A percentile compares a stretch with the other conserved stretches of the same genome.
Conservation (phyloP, 2,329 filamentous ascomycete genomes). For the Paracoccidioides lutzii region DNA sequence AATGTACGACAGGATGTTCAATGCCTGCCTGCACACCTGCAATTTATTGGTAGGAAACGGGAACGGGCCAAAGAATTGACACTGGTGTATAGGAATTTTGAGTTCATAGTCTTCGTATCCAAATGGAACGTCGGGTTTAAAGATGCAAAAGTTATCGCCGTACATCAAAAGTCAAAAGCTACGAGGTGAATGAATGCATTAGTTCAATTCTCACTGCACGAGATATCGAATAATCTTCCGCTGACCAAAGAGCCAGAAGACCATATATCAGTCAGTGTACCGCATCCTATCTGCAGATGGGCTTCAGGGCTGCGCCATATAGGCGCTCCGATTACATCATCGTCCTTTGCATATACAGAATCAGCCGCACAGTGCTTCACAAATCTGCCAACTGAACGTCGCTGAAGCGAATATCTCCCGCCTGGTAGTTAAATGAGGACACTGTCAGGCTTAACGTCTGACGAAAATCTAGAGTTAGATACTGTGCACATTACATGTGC, state of each 20-base stretch:
- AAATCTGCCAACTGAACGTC: constrained; percentile 16
- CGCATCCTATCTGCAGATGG: constrained; percentile 14
- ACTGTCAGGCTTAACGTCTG: constrained; percentile 17
- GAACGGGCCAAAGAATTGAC: constrained; percentile 7
- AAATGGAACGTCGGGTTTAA: background rate
- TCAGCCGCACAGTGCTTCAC: constrained; percentile 11
- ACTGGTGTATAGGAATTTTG: constrained; percentile 2
- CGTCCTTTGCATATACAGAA: constrained; percentile 10
- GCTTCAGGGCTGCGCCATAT: constrained; percentile 17
- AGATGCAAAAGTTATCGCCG: constrained; percentile 6
- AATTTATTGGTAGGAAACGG: background rate
- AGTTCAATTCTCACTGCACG: background rate
- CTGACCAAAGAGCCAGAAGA: constrained; percentile 16
- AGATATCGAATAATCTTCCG: background rate
- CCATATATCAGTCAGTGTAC: constrained; percentile 19
- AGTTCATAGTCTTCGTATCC: constrained; percentile 6
- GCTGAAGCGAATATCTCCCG: constrained; percentile 9
- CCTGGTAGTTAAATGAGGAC: constrained; percentile 14
- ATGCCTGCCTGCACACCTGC: background rate
- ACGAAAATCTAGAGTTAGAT: background rate
- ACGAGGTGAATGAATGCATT: background rate
- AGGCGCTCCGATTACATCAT: constrained; percentile 12
- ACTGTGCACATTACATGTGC: constrained; percentile 13
- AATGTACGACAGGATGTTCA: background rate
- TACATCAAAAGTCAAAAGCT: constrained; percentile 4